Evolutionary conservation across 805 yeast species (phyloP).

Genomic region (Lachancea quebecensis): DNA sequence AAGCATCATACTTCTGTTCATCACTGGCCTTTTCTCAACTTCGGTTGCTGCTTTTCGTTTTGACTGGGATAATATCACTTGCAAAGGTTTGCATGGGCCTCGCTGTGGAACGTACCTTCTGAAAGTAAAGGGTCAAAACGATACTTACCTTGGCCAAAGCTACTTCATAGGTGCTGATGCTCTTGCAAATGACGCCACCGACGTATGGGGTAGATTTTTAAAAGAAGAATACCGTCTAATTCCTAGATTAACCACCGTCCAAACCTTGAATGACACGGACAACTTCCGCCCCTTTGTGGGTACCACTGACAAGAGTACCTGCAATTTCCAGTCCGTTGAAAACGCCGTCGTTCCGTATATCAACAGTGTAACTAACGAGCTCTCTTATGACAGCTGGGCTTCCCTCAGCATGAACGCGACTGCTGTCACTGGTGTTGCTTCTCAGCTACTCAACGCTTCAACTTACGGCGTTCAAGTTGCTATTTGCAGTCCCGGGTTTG

Average conservation of each 20-base stretch:
- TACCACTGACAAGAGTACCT: slow-evolving; percentile 11
- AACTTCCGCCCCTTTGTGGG: slow-evolving; percentile 12
- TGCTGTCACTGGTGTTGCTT: slow-evolving; percentile 9
- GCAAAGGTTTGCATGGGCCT: slow-evolving; percentile 11
- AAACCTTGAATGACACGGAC: slow-evolving; percentile 11
- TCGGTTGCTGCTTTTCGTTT: slow-evolving; percentile 11
- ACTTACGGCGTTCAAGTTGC: slow-evolving; percentile 15
- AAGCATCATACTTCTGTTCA: not conserved
- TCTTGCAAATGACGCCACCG: slow-evolving; percentile 9
- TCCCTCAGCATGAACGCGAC: slow-evolving; percentile 8
- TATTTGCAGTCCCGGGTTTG: slow-evolving; percentile 11
- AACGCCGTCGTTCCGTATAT: slow-evolving; percentile 10
- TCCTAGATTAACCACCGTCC: slow-evolving; percentile 13
- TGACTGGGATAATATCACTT: slow-evolving; percentile 11
- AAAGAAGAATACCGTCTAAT: slow-evolving; percentile 10
- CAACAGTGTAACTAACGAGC: slow-evolving; percentile 12
- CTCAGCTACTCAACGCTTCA: slow-evolving; percentile 12
- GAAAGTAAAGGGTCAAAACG: slow-evolving; percentile 11
- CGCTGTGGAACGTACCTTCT: slow-evolving; percentile 14
- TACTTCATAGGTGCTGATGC: slow-evolving; percentile 14
- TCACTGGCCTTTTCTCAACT: slow-evolving; percentile 1
- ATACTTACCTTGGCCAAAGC: slow-evolving; percentile 10
- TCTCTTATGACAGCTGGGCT: slow-evolving; percentile 12
- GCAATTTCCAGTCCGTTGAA: slow-evolving; percentile 12
- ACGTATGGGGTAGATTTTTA: slow-evolving; percentile 13